Conservation (phyloP, 306 rosid genomes). For the Vachellia pachyceras region DNA sequence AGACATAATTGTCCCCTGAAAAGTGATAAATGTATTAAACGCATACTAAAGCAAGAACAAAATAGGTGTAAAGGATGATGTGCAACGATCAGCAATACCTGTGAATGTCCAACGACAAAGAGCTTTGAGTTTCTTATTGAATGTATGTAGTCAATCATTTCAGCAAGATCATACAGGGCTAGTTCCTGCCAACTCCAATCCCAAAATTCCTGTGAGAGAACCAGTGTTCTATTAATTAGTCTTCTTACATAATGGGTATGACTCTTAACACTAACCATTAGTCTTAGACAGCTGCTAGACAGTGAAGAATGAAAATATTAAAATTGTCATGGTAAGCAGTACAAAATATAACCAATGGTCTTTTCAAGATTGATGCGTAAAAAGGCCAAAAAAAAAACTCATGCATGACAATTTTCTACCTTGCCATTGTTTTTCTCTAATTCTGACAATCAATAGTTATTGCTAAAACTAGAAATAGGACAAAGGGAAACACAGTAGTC, state of each 20-base stretch:
- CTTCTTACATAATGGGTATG: conserved; percentile 21
- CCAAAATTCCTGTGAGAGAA: conserved; percentile 78
- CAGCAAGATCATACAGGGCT: conserved; percentile 75
- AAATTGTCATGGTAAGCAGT: neutral
- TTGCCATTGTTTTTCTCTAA: too few relatives aligned
- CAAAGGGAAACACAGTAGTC: neutral
- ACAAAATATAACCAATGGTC: conserved; percentile 1
- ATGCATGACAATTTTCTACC: neutral
- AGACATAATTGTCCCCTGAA: conserved; percentile 85
- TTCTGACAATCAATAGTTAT: too few relatives aligned
- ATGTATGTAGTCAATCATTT: conserved; percentile 68
- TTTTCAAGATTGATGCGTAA: conserved; percentile 19
- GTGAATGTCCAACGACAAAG: conserved; percentile 90
- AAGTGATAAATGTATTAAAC: conserved; percentile 31
- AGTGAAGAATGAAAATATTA: conserved; percentile 17
- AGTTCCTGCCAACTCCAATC: conserved; percentile 98
- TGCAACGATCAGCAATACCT: conserved; percentile 57
- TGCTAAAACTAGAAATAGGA: conserved; percentile 4
- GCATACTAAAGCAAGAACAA: conserved; percentile 19
- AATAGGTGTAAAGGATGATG: conserved; percentile 24
- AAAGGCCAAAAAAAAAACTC: neutral
- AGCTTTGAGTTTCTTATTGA: conserved; percentile 62
- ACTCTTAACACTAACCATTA: neutral
- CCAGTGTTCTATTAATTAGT: conserved; percentile 34
- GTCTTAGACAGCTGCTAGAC: conserved; percentile 9